Percentiles rank a stretch among this genome's conserved stretches.
Evolutionary conservation across 306 rosid species (phyloP).

Genomic region (Sechiopsis laciniata): DNA sequence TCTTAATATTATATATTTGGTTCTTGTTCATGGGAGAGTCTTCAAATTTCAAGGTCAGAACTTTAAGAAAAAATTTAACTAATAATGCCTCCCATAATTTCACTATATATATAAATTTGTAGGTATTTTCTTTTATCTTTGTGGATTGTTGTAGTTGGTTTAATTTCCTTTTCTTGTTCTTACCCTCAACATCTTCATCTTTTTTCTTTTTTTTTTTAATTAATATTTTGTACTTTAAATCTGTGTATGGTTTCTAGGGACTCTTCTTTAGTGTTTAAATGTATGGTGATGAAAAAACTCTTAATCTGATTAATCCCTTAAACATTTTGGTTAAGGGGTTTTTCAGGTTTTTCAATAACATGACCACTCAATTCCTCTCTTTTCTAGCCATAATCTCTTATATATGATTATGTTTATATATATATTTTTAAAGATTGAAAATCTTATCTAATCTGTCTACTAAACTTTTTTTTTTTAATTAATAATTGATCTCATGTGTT

Average conservation of each 20-base stretch:
- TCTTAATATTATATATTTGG: not conserved
- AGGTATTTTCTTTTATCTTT: not conserved
- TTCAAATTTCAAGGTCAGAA: slow-evolving; percentile 47
- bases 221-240: slow-evolving; percentile 12
- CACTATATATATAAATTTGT: not conserved
- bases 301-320: not conserved
- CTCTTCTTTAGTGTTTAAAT: not conserved
- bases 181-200: slow-evolving; percentile 1
- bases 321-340: not conserved
- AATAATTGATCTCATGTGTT: not conserved
- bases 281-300: slow-evolving; percentile 7
- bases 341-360: not conserved
- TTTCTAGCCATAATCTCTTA: not conserved
- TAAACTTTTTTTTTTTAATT: no score
- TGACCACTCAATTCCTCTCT: not conserved
- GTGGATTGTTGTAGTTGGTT: not conserved
- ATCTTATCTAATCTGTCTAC: not conserved
- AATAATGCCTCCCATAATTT: not conserved
- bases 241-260: slow-evolving; percentile 29
- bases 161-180: slow-evolving; percentile 5
- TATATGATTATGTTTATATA: not conserved
- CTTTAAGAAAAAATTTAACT: slow-evolving; percentile 38
- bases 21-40: slow-evolving; percentile 1
- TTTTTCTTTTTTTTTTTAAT: not conserved
- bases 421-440: no score